Percentiles rank a stretch among this genome's conserved stretches.
These are phyloP conservation scores for Pleurotus tuoliensis DNA, from an alignment of 768 basidiomycete species.

Conservation along the genomic window DNA sequence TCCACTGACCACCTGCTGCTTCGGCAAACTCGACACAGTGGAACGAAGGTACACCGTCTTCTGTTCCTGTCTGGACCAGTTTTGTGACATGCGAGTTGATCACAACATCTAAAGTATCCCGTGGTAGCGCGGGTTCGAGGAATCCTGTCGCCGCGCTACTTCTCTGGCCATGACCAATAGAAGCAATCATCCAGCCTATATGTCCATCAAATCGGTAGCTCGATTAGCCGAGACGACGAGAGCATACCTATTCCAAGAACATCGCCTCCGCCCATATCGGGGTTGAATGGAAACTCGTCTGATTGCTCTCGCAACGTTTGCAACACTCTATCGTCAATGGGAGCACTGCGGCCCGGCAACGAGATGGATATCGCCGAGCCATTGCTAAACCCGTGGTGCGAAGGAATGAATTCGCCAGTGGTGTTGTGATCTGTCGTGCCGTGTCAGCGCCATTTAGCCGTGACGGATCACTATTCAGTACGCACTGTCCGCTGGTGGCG, in stretches of 20 bases:
- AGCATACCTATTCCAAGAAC: conserved; percentile 26
- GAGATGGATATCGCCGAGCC: conserved; percentile 27
- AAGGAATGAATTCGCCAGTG: conserved; percentile 30
- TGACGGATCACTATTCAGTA: background rate
- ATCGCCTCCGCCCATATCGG: conserved; percentile 29
- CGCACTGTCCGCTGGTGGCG: conserved; percentile 29
- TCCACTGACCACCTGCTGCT: conserved; percentile 2
- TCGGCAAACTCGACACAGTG: conserved; percentile 15
- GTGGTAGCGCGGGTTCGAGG: conserved; percentile 19
- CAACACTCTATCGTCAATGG: conserved; percentile 31
- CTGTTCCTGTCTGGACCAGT: conserved; percentile 1
- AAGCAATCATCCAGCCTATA: conserved; percentile 27
- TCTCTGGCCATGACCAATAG: conserved; percentile 25
- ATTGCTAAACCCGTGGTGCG: conserved; percentile 27
- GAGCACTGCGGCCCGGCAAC: conserved; percentile 23
- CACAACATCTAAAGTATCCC: conserved; percentile 22
- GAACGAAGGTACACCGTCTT: conserved; percentile 8
- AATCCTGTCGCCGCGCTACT: conserved; percentile 35
- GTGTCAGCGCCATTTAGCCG: background rate
- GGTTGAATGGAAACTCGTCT: conserved; percentile 28
- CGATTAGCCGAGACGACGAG: background rate
- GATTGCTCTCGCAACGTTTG: conserved; percentile 24
- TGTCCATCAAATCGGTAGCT: background rate
- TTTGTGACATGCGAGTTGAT: conserved; percentile 14
- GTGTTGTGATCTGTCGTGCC: conserved; percentile 25